phyloP scores from a whole-genome alignment of 257 asterid species.

The Echium plantagineum region DNA sequence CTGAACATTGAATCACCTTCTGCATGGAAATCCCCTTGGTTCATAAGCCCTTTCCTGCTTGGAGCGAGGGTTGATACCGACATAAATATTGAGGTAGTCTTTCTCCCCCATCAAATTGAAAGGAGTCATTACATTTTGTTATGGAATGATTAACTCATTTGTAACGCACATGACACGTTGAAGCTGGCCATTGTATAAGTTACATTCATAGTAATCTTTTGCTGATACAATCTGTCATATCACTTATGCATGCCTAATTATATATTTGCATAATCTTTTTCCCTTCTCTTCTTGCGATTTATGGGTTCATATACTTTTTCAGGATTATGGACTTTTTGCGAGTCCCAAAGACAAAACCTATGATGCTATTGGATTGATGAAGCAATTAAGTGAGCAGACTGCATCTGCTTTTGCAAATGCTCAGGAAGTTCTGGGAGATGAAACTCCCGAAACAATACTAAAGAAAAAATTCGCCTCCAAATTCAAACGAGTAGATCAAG shows the following conservation, averaged over 20 bases:
- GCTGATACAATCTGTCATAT: no score
- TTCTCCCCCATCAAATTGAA: background rate
- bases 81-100: constrained; percentile 63
- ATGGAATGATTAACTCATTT: background rate
- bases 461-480: constrained; percentile 32
- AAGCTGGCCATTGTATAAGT: background rate
- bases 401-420: constrained; percentile 90
- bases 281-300: constrained; percentile 26
- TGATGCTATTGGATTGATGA: constrained; percentile 89
- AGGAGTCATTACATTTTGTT: background rate
- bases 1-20: constrained; percentile 88
- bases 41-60: constrained; percentile 52
- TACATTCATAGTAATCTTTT: no score
- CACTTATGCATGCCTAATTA: no score
- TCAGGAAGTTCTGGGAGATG: constrained; percentile 78
- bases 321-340: constrained; percentile 72
- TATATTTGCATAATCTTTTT: background rate
- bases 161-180: background rate
- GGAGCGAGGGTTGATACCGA: constrained; percentile 79
- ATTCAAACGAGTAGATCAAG: constrained; percentile 24
- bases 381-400: constrained; percentile 84
- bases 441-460: constrained; percentile 74
- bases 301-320: constrained; percentile 12
- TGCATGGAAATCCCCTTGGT: constrained; percentile 98
- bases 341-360: constrained; percentile 75